Evolutionary conservation across 2,329 filamentous ascomycete genomes (phyloP), one percentile per base, ranked within the genome.

Genomic region (Nemania sp.): DNA sequence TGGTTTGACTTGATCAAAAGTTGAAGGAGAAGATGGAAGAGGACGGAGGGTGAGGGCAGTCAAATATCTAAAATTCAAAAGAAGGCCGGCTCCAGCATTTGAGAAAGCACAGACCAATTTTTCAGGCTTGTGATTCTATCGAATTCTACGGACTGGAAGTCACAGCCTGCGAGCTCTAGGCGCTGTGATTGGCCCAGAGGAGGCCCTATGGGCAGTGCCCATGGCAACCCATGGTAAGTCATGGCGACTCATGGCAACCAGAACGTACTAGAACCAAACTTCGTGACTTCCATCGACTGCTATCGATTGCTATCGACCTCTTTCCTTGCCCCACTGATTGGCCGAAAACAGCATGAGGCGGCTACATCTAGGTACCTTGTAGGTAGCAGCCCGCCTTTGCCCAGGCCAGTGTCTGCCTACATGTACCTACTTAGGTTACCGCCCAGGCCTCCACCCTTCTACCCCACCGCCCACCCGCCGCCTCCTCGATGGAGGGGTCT

Each of bases 121-220:
- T 62, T 45, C 49, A 47, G 37, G 45, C 48, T 59, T 53, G 60
- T 56, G 70, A 71, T 72, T 72, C 70, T 72, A 72, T 72, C 57
- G 69, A 72, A 72, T 72, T 72, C 70, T 68, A 72, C 67, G 70
- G 66, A 65, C 62, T 64, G 58, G 66, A 64, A 68, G 55, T 29
- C 20, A 55, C 66, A 63, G 59, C 59, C 60, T 60, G 58, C 55
- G 52, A 12, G 46, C 37, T 45, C 32, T 29, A 12, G 46, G 62
- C 42, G 34, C 42, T 55, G 18, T 70, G 62, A 71, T 71, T 72
- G 69, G 70, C 20, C 32, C 5, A 43, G 5, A 5, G 2, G 9
- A 5, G 46, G 46, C 50, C 63, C 64, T 13, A 34, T 37, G 40
- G 39, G 45, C n/a, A n/a, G n/a, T n/a, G n/a, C n/a, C n/a, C n/a